Evolutionary conservation across 108 stramenopile genomes (phyloP), one percentile per base, ranked within the genome.

Genomic region (Parietichytrium sp.): DNA sequence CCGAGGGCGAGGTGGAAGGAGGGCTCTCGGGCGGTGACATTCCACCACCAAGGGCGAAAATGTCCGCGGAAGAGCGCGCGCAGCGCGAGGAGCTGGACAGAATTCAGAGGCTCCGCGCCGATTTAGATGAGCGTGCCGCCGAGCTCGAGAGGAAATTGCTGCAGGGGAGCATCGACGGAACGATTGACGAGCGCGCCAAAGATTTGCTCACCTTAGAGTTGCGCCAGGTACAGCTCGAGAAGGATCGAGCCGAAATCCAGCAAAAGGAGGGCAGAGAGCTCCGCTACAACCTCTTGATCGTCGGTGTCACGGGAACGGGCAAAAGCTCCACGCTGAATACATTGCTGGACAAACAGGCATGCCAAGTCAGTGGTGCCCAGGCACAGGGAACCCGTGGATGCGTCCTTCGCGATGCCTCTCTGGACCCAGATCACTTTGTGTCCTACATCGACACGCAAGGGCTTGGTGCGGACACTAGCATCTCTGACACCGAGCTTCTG

Each of bases 391-490:
- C 61, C 15, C 61, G 61, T 25, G 61, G 61, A 13, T 45, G 38
- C 8, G 61, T 72, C 33, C 33, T 72, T n/a, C 61, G 61, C 61
- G 61, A 72, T 27, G 61, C 61, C 61, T 45, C 36, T n/a, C 61
- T 72, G 20, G 61, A 72, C 33, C 10, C 36, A 42, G 61, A 72
- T 2, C 61, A 72, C 61, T 72, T 72, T 45, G 61, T 72, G 20
- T 72, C 61, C n/a, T 72, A 72, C 25, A 72, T 72, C 20, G 61
- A 72, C 30, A 54, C 53, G 33, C 61, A 72, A 20, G 61, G 61
- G 23, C 61, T 72, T 42, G 61, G 61, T 25, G 61, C 61, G 7
- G 61, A 72, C 20, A 72, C 61, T n/a, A 72, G 61, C 20, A 42
- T 72, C 61, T 72, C 61, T 7, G 61, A 72, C 61, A 72, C 61